A percentile compares a stretch with the other conserved stretches of the same genome.
Conservation (phyloP, 768 basidiomycete species). For the Suillus clintonianus region DNA sequence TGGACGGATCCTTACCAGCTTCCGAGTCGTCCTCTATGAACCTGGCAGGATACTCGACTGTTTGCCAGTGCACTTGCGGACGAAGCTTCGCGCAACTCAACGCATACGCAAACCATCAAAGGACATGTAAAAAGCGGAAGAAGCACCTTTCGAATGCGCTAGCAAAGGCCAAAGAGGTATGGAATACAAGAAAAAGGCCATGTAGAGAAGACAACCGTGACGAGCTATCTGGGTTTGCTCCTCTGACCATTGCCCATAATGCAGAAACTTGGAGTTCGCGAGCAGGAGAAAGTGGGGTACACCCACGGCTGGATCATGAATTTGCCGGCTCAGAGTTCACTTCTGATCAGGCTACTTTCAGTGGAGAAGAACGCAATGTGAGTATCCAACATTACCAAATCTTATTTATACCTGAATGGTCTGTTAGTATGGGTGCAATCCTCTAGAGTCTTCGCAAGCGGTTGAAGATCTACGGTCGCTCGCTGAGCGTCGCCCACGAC, state of each 20-base stretch:
- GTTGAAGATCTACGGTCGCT: not conserved
- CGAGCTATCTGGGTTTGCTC: not conserved
- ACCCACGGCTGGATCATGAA: not conserved
- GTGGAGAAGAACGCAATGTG: not conserved
- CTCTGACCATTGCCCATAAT: not conserved
- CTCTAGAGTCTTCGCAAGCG: not conserved
- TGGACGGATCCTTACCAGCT: not conserved
- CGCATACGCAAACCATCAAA: not conserved
- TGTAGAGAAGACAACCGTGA: not conserved
- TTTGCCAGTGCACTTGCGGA: not conserved
- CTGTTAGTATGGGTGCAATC: not conserved
- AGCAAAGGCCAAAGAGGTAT: conserved; percentile 4
- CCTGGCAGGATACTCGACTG: not conserved
- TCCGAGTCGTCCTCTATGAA: not conserved
- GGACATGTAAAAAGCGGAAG: not conserved
- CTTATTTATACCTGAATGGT: not conserved
- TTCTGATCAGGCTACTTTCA: not conserved
- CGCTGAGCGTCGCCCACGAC: not conserved
- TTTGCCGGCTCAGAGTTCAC: not conserved
- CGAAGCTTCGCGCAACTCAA: not conserved
- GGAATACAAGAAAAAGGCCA: not conserved
- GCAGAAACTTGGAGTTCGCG: not conserved
- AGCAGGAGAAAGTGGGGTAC: not conserved
- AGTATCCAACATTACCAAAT: not conserved
- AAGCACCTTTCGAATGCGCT: not conserved